These are phyloP conservation scores for Saccharomyces pastorianus DNA, from an alignment of 1,139 yeast species.

Conservation along the genomic window DNA sequence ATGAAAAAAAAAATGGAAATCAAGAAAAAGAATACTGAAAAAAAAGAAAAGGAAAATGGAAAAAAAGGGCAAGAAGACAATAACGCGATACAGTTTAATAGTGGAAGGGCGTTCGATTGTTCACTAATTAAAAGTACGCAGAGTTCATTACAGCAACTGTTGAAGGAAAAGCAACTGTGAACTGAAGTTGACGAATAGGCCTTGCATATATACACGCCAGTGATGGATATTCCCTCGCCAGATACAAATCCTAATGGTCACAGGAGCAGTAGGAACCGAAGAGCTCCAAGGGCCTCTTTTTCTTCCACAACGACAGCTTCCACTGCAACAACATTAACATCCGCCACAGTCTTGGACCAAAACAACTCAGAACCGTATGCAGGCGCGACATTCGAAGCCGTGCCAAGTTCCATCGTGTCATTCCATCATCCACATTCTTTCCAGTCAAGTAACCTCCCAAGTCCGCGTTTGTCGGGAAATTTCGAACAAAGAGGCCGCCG, in stretches of 20 bases:
- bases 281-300: slow-evolving; percentile 18
- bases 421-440: slow-evolving; percentile 57
- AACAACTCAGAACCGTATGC: slow-evolving; percentile 61
- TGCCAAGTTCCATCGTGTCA: slow-evolving; percentile 84
- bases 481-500: slow-evolving; percentile 1
- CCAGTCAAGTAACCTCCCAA: slow-evolving; percentile 28
- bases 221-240: background rate
- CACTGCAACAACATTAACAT: slow-evolving; percentile 28
- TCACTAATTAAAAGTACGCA: too few species aligned
- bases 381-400: slow-evolving; percentile 82
- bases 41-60: background rate
- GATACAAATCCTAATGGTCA: background rate
- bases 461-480: slow-evolving; percentile 13
- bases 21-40: background rate
- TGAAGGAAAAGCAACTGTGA: background rate
- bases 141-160: background rate
- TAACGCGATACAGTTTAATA: background rate
- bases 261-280: slow-evolving; percentile 2
- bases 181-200: background rate
- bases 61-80: background rate
- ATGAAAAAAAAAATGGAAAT: background rate
- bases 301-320: slow-evolving; percentile 28
- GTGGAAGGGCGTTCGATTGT: background rate
- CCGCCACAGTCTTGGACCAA: slow-evolving; percentile 28
- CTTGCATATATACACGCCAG: background rate